Evolutionary conservation across 129 eudicot species (phyloP).

Genomic region (Arctium lappa): DNA sequence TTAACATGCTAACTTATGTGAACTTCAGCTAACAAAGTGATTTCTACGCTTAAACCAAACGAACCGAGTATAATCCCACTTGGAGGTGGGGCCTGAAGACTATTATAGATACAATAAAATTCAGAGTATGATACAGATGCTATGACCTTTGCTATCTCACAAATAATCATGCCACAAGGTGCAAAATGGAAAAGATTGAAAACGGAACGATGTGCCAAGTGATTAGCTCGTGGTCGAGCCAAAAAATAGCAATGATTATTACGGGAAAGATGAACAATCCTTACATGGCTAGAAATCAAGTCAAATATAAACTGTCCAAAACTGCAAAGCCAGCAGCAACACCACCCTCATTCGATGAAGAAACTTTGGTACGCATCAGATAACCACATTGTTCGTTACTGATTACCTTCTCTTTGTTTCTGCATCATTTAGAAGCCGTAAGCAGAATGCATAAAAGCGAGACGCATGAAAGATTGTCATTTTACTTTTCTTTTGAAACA

Average conservation of each 20-base stretch:
- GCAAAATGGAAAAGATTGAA: neutral
- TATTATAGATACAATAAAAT: neutral
- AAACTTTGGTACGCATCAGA: slow-evolving; percentile 91
- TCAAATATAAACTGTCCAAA: slow-evolving; percentile 82
- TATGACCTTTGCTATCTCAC: neutral
- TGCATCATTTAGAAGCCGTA: slow-evolving; percentile 25
- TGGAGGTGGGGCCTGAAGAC: neutral
- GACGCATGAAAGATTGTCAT: neutral
- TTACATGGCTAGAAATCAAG: slow-evolving; percentile 26
- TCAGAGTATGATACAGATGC: slow-evolving; percentile 12
- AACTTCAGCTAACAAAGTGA: no score
- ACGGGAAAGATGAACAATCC: neutral
- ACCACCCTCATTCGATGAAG: slow-evolving; percentile 94
- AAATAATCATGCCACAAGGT: slow-evolving; percentile 3
- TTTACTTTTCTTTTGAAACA: neutral
- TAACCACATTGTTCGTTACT: slow-evolving; percentile 65
- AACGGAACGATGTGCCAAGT: neutral
- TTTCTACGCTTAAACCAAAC: neutral
- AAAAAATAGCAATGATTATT: neutral
- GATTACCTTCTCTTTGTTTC: slow-evolving; percentile 63
- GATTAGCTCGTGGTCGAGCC: slow-evolving; percentile 12
- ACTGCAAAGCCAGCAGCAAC: slow-evolving; percentile 98
- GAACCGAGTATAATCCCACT: neutral
- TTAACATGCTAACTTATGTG: no score
- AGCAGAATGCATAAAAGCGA: neutral